phyloP scores from a whole-genome alignment of 805 yeast genomes.

The Teunomyces panamensis region DNA sequence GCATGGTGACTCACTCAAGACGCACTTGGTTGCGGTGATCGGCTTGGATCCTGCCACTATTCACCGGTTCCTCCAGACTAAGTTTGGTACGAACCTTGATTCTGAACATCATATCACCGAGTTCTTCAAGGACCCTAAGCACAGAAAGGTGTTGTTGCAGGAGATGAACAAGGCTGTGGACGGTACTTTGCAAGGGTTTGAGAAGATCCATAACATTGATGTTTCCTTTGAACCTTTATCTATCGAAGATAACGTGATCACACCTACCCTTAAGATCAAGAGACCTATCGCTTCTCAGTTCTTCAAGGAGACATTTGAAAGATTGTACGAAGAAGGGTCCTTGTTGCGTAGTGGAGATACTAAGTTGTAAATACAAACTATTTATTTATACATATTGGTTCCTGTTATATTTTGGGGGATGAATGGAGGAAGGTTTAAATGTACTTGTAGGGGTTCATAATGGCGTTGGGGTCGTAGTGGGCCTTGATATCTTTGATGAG shows the following conservation, averaged over 20 bases:
- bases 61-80: constrained; percentile 7
- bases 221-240: constrained; percentile 35
- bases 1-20: constrained; percentile 61
- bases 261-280: constrained; percentile 62
- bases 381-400: background rate
- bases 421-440: constrained; percentile 30
- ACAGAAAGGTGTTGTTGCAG: constrained; percentile 19
- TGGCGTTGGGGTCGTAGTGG: constrained; percentile 87
- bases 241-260: constrained; percentile 57
- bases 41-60: constrained; percentile 53
- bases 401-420: too few relatives aligned
- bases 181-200: constrained; percentile 26
- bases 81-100: constrained; percentile 10
- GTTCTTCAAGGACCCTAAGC: constrained; percentile 13
- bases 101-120: constrained; percentile 9
- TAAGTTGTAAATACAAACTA: constrained; percentile 4
- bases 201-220: constrained; percentile 30
- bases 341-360: constrained; percentile 10
- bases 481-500: constrained; percentile 76
- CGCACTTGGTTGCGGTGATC: constrained; percentile 56
- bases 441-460: constrained; percentile 93
- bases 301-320: constrained; percentile 23
- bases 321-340: constrained; percentile 38
- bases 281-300: constrained; percentile 34
- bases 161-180: constrained; percentile 20